Conservation (phyloP, 495 filamentous ascomycete species). For the Hypoxylon subgilvum region DNA sequence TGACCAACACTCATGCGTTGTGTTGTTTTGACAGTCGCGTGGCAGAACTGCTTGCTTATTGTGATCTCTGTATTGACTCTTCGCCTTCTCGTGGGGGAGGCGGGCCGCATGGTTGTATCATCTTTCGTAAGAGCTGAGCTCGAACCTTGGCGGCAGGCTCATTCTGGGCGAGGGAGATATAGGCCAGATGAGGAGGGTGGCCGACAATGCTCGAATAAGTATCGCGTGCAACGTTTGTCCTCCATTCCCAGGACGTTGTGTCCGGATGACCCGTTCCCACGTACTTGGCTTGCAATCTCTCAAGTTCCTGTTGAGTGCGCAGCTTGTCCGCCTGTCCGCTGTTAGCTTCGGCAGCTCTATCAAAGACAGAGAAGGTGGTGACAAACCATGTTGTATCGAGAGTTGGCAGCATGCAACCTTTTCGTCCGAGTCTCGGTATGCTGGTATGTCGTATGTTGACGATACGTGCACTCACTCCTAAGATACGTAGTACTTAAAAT, state of each 20-base stretch:
- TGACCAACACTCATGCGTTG: too few species aligned
- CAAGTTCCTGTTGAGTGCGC: slow-evolving; percentile 94
- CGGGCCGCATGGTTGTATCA: slow-evolving; percentile 88
- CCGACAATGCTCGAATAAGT: slow-evolving; percentile 83
- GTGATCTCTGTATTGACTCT: slow-evolving; percentile 30
- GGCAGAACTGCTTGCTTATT: too few species aligned
- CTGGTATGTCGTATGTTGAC: too few species aligned
- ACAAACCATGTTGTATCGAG: slow-evolving; percentile 30
- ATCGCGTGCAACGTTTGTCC: slow-evolving; percentile 87
- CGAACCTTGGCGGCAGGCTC: slow-evolving; percentile 81
- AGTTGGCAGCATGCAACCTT: too few species aligned
- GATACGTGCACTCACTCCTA: too few species aligned
- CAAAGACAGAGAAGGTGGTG: neutral
- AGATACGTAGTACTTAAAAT: too few species aligned
- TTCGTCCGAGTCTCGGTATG: too few species aligned
- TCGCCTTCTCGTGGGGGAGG: slow-evolving; percentile 71
- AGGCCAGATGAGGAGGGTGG: slow-evolving; percentile 86
- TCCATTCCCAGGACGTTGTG: slow-evolving; percentile 96
- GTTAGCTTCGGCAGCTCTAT: slow-evolving; percentile 3
- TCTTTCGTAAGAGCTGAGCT: slow-evolving; percentile 81
- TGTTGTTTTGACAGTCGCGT: too few species aligned
- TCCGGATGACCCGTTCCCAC: slow-evolving; percentile 98
- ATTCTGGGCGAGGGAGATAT: slow-evolving; percentile 87
- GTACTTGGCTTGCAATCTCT: slow-evolving; percentile 90
- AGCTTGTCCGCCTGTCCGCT: slow-evolving; percentile 85